phyloP scores from a whole-genome alignment of 1,284 basidiomycete species.

The Moesziomyces parantarcticus region DNA sequence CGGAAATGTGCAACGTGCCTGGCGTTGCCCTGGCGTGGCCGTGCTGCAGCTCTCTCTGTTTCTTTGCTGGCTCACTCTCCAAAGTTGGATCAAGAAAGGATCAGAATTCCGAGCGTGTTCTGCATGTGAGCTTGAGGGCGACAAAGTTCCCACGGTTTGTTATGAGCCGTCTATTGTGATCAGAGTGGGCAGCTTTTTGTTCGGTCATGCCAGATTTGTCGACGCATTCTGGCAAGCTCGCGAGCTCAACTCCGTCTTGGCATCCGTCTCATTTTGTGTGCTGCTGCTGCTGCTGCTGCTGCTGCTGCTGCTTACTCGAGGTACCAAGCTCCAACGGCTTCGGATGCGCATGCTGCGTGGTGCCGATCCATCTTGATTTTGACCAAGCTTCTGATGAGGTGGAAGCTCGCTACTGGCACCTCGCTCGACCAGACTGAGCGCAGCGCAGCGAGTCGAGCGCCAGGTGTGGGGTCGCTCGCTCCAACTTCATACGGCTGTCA shows the following conservation, averaged over 20 bases:
- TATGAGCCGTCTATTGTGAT: slow-evolving; percentile 6
- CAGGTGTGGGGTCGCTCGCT: not conserved
- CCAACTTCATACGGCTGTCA: not conserved
- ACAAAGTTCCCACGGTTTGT: slow-evolving; percentile 21
- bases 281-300: too few relatives aligned
- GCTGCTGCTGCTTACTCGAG: too few relatives aligned
- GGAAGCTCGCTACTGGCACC: not conserved
- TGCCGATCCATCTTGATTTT: not conserved
- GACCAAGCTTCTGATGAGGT: not conserved
- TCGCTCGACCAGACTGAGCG: not conserved
- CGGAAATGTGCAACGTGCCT: not conserved
- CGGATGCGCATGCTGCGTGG: not conserved
- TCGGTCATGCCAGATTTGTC: not conserved
- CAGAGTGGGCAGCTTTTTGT: not conserved
- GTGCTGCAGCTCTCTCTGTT: too few relatives aligned
- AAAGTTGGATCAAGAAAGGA: not conserved
- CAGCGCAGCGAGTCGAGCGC: too few relatives aligned
- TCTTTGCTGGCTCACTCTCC: not conserved
- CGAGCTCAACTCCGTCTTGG: too few relatives aligned
- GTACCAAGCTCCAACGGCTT: not conserved
- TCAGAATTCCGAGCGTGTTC: not conserved
- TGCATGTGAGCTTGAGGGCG: slow-evolving; percentile 5
- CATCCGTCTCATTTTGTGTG: too few relatives aligned
- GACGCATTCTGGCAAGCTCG: not conserved
- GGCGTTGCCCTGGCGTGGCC: too few relatives aligned